These are phyloP conservation scores for Didymella exigua DNA, from an alignment of 2,329 filamentous ascomycete species.

Conservation along the genomic window DNA sequence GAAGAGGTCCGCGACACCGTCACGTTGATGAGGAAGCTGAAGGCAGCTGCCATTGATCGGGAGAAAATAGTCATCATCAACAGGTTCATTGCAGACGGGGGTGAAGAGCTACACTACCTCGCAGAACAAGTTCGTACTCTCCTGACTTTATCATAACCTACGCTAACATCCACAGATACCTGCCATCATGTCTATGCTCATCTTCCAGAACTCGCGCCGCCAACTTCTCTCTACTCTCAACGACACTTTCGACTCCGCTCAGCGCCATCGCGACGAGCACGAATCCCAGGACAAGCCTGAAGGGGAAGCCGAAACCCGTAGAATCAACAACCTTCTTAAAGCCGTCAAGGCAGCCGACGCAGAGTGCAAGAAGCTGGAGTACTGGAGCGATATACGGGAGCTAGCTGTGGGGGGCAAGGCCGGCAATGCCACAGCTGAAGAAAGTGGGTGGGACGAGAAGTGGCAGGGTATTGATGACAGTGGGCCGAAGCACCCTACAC, in stretches of 20 bases:
- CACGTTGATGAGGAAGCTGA: slow-evolving; percentile 71
- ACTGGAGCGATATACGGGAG: slow-evolving; percentile 75
- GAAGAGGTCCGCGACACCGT: slow-evolving; percentile 69
- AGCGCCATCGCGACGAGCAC: slow-evolving; percentile 57
- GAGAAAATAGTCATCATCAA: slow-evolving; percentile 87
- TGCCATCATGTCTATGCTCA: slow-evolving; percentile 66
- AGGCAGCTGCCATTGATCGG: slow-evolving; percentile 77
- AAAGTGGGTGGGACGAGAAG: slow-evolving; percentile 44
- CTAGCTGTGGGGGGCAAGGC: slow-evolving; percentile 48
- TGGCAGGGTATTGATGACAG: slow-evolving; percentile 49
- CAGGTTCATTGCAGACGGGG: slow-evolving; percentile 78
- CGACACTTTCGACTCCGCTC: slow-evolving; percentile 58
- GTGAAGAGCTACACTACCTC: slow-evolving; percentile 73
- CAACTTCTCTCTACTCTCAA: slow-evolving; percentile 75
- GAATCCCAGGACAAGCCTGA: slow-evolving; percentile 50
- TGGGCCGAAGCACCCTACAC: slow-evolving; percentile 38
- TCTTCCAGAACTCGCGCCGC: slow-evolving; percentile 87
- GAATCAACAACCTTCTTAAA: slow-evolving; percentile 71
- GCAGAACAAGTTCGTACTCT: slow-evolving; percentile 59
- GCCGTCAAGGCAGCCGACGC: slow-evolving; percentile 78
- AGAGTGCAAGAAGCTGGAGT: slow-evolving; percentile 80
- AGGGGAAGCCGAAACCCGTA: slow-evolving; percentile 55
- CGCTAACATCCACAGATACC: slow-evolving; percentile 38
- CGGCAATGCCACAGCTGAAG: slow-evolving; percentile 39
- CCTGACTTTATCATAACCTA: not conserved